phyloP scores from a whole-genome alignment of 495 filamentous ascomycete species.

The Astrothelium subdiscretum region DNA sequence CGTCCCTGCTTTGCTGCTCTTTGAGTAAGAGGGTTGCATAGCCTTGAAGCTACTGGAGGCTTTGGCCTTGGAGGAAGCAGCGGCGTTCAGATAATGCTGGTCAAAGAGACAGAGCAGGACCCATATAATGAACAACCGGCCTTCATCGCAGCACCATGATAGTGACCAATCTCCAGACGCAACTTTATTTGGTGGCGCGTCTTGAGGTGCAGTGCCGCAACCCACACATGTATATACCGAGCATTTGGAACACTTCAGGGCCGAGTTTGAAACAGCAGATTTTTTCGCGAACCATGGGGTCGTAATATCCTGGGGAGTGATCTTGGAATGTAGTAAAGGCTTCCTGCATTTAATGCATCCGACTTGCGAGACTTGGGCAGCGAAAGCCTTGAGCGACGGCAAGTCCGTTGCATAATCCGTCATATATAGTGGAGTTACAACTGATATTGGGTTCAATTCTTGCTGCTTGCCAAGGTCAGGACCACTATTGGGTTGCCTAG shows the following conservation, averaged over 20 bases:
- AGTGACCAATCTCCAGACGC: neutral
- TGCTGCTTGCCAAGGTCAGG: neutral
- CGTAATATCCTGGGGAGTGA: neutral
- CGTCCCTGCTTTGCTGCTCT: neutral
- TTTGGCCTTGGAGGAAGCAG: neutral
- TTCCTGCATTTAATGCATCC: neutral
- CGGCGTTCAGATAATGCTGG: neutral
- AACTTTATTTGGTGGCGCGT: neutral
- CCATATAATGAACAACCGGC: constrained; percentile 20
- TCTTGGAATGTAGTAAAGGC: neutral
- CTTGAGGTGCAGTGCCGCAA: neutral
- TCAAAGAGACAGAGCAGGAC: constrained; percentile 19
- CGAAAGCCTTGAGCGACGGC: neutral
- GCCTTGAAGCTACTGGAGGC: neutral
- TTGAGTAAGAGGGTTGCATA: neutral
- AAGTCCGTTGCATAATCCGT: neutral
- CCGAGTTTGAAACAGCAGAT: neutral
- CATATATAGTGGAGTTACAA: neutral
- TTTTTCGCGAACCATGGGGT: neutral
- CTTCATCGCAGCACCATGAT: constrained; percentile 20
- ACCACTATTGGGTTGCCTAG: neutral
- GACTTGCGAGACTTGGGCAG: neutral
- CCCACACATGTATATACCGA: constrained; percentile 4
- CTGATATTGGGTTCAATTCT: neutral
- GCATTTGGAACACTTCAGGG: neutral